A percentile compares a stretch with the other conserved stretches of the same genome.
Evolutionary conservation across 106 monocot genomes (phyloP).

Genomic region (Apostasia ramifera): DNA sequence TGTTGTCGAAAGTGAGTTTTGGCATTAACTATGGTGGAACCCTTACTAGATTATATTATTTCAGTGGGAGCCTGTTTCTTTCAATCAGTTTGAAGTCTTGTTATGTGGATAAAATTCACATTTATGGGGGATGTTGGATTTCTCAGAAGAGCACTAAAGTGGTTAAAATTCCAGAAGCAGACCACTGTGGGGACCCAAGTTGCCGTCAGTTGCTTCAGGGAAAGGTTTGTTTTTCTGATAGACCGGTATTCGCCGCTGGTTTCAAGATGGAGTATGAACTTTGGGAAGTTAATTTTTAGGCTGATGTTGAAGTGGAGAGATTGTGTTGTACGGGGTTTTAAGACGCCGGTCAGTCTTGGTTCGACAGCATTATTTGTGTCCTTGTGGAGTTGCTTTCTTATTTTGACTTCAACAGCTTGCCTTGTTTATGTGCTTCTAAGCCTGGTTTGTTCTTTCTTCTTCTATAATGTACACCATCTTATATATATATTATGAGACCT

Average conservation of each 20-base stretch:
- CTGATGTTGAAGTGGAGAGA: constrained; percentile 56
- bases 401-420: constrained; percentile 51
- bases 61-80: too few relatives aligned
- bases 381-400: constrained; percentile 80
- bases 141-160: constrained; percentile 71
- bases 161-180: constrained; percentile 60
- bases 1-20: constrained; percentile 3
- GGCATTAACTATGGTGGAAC: neutral
- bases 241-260: constrained; percentile 76
- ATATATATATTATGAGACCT: too few relatives aligned
- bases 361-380: constrained; percentile 62
- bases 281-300: constrained; percentile 33
- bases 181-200: constrained; percentile 25
- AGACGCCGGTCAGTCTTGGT: constrained; percentile 45
- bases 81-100: neutral
- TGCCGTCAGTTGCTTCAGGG: constrained; percentile 27
- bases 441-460: constrained; percentile 49
- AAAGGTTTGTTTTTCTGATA: constrained; percentile 30
- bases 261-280: constrained; percentile 24
- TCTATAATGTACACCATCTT: neutral
- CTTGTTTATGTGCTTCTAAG: constrained; percentile 51
- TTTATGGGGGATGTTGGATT: constrained; percentile 70
- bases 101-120: neutral
- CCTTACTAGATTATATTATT: neutral
- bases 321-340: constrained; percentile 54